These are phyloP conservation scores for Sclerotinia spermophila DNA, from an alignment of 2,329 filamentous ascomycete genomes.

Conservation along the genomic window DNA sequence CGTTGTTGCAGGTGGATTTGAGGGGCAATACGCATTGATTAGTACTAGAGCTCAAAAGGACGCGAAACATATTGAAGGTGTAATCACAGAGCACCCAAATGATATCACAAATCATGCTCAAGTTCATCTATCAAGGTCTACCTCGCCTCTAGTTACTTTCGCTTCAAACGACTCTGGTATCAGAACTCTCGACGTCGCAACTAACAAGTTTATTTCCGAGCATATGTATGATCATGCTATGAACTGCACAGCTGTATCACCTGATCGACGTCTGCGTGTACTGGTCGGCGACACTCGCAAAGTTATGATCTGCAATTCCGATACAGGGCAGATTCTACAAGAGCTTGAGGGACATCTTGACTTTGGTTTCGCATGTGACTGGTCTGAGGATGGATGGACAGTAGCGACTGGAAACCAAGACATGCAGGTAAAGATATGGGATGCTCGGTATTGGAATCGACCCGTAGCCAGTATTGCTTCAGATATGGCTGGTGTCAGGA, in stretches of 20 bases:
- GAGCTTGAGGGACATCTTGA: constrained; percentile 62
- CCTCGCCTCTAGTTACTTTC: constrained; percentile 54
- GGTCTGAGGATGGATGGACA: constrained; percentile 73
- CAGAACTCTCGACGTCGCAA: constrained; percentile 55
- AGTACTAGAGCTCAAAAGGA: constrained; percentile 34
- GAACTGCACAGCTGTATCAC: constrained; percentile 70
- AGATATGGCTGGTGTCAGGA: constrained; percentile 66
- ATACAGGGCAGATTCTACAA: constrained; percentile 57
- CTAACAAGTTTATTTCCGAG: constrained; percentile 55
- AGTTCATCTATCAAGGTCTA: constrained; percentile 53
- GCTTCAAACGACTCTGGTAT: constrained; percentile 60
- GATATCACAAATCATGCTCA: constrained; percentile 65
- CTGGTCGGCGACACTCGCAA: constrained; percentile 68
- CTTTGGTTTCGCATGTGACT: constrained; percentile 73
- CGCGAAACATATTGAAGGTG: constrained; percentile 37
- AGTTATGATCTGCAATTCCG: constrained; percentile 65
- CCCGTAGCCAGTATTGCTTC: constrained; percentile 55
- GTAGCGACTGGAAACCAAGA: constrained; percentile 78
- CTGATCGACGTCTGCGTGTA: constrained; percentile 66
- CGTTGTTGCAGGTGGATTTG: constrained; percentile 41
- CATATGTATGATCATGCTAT: constrained; percentile 58
- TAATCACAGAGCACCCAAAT: constrained; percentile 48
- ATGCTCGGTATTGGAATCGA: constrained; percentile 64
- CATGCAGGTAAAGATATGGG: constrained; percentile 69
- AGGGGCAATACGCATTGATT: constrained; percentile 40